Percentiles rank a stretch among this genome's conserved stretches.
phyloP scores from a whole-genome alignment of 1,284 basidiomycete genomes.

The Puccinia horiana region DNA sequence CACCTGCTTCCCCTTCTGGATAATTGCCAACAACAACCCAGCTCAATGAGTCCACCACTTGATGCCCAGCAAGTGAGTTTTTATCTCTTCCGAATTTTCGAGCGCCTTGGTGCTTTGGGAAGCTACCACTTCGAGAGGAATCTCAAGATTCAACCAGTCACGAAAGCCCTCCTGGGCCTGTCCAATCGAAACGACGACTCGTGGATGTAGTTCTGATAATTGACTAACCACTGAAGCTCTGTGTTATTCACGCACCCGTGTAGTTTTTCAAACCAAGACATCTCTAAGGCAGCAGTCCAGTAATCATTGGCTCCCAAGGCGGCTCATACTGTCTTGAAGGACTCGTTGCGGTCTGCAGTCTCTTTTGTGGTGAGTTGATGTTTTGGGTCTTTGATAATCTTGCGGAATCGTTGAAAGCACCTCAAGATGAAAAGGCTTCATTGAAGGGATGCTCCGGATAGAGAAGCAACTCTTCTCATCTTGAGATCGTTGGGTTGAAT shows the following conservation, averaged over 20 bases:
- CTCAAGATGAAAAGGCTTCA: conserved; percentile 13
- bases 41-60: conserved; percentile 15
- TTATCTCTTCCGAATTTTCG: background rate
- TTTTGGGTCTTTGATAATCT: background rate
- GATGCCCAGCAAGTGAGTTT: conserved; percentile 16
- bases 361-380: background rate
- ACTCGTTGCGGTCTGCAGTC: background rate
- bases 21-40: conserved; percentile 4
- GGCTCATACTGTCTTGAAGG: background rate
- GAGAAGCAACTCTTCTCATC: background rate
- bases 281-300: conserved; percentile 14
- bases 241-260: background rate
- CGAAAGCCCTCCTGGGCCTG: conserved; percentile 4
- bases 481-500: too few species aligned
- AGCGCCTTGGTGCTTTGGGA: background rate
- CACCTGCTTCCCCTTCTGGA: background rate
- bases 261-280: conserved; percentile 12
- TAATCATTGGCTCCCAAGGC: conserved; percentile 12
- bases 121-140: conserved; percentile 1
- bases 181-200: background rate
- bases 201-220: conserved; percentile 29
- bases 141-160: conserved; percentile 12
- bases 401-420: conserved; percentile 9
- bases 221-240: conserved; percentile 2
- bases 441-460: background rate